A percentile compares a stretch with the other conserved stretches of the same genome.
Conservation (phyloP, 305 asterid species). For the Solanum hybrid region DNA sequence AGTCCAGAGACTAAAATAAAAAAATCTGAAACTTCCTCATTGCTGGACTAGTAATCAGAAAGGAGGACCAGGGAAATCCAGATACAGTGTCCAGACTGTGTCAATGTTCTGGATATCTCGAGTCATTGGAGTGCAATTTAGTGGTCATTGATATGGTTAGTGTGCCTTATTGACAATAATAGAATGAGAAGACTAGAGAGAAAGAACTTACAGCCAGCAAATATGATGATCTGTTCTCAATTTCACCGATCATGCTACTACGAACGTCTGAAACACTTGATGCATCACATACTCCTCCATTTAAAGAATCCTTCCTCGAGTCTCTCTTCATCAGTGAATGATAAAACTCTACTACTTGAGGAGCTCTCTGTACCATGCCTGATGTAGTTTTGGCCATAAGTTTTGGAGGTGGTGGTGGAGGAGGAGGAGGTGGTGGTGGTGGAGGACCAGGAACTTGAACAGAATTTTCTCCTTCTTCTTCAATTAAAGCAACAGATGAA, state of each 20-base stretch:
- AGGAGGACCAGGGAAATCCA: not conserved
- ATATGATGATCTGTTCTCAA: conserved; percentile 82
- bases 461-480: conserved; percentile 32
- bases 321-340: conserved; percentile 93
- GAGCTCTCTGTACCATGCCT: conserved; percentile 77
- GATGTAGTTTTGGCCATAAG: conserved; percentile 21
- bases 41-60: not conserved
- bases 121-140: not conserved
- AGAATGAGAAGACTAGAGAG: not conserved
- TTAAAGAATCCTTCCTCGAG: conserved; percentile 67
- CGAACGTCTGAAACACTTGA: conserved; percentile 65
- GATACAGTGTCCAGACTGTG: not conserved
- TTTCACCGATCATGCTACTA: conserved; percentile 93
- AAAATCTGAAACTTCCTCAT: not conserved
- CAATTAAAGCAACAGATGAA: conserved; percentile 28
- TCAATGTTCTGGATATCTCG: not conserved
- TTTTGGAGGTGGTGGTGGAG: conserved; percentile 69
- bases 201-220: conserved; percentile 72
- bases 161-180: not conserved
- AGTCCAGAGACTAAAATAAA: not conserved
- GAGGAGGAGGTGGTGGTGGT: conserved; percentile 42
- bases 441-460: conserved; percentile 20
- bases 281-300: conserved; percentile 54
- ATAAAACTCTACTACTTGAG: conserved; percentile 84
- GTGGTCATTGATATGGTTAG: not conserved